Base-by-base conservation (phyloP, 2,329 filamentous ascomycete species). In the Cytospora chrysosperma region DNA sequence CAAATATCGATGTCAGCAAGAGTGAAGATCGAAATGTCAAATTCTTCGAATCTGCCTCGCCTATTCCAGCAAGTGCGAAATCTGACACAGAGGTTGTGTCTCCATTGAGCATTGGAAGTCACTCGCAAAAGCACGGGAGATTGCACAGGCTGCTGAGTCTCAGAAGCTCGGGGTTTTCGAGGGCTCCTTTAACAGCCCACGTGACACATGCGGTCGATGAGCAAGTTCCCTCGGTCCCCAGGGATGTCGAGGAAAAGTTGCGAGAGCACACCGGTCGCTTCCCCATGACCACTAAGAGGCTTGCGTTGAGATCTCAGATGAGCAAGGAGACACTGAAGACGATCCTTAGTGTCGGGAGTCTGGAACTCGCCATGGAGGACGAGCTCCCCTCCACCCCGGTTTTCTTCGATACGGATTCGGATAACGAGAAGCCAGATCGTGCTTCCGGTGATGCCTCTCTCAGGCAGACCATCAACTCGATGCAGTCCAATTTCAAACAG, bases 301-400 rank as follows among this genome's bases (percentile, higher is more conserved):
- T 77, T 13, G 69, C 72, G 7, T 67, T 80, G 53, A 77, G 74
- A 52, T 71, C 73, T 0, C 76, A 79, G 34, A 68, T 74, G n/a
- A 82, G 78, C 68, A 77, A 77, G 66, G 81, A 82, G 28, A 81
- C 79, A 0, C 69, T 83, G 28, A 79, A 79, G 58, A 83, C 81
- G 1, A 82, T 83, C 21, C 69, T 83, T 58, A 83, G 81, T 64
- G 80, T 82, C 10, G 80, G 78, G 7, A 83, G 80, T 56, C 71
- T 78, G 21, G 79, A 81, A 53, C 15, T 55, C 32, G 65, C 69
- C 19, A 71, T 65, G 47, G 69, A 70, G 28, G 72, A 74, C 17
- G 63, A 68, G 7, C 56, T 65, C 8, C 67, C 66, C 21, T 51
- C 61, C 2, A 61, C 67, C 1, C 64, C 67, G 12, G 37, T 59